Evolutionary conservation across 192 early-diverging fungal genomes (phyloP), one percentile per base, ranked within the genome.

Genomic region (Coemansia sp.): DNA sequence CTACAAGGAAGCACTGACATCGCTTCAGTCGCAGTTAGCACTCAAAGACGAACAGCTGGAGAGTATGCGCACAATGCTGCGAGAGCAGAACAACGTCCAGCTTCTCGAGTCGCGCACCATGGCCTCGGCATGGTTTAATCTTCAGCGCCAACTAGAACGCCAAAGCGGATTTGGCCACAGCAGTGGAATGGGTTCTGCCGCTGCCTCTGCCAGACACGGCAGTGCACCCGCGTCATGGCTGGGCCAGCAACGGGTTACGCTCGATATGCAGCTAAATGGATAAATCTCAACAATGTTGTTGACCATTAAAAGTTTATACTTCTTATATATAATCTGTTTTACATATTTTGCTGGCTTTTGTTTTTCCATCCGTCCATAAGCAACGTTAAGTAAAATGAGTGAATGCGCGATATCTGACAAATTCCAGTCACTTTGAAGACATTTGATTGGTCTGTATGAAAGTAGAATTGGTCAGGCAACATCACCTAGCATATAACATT

Each of bases 91-190:
- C 80, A 69, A 69, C 58, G 66, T 68, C 17, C 74, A 81, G 39
- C 42, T 70, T 53, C 86, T 90, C 30, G 95, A 97, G 70, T 89
- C 93, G 64, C 84, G 83, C 57, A 76, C 94, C 51, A 91, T 97
- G 66, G 83, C 88, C 33, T 92, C 91, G 14, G 93, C 95, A 7
- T 97, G 77, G 77, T 79, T 71, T 50, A 88, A 92, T 52, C 67
- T 83, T 30, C 61, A 84, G 83, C 63, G 83, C 80, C 57, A 84
- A 72, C 54, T 79, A 65, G 63, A 83, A 81, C 54, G 72, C 68
- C 74, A 76, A 75, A 77, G 71, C 81, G 85, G 75, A 39, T 82
- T 81, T 70, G 64, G 73, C 54, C 69, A 68, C 55, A 60, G 68
- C 72, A 74, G 74, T 32, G 71, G 64, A 39, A 63, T 64, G 71